Percentiles rank a stretch among this genome's conserved stretches.
Conservation (phyloP, 2,329 filamentous ascomycete genomes). For the Annulohypoxylon truncatum region DNA sequence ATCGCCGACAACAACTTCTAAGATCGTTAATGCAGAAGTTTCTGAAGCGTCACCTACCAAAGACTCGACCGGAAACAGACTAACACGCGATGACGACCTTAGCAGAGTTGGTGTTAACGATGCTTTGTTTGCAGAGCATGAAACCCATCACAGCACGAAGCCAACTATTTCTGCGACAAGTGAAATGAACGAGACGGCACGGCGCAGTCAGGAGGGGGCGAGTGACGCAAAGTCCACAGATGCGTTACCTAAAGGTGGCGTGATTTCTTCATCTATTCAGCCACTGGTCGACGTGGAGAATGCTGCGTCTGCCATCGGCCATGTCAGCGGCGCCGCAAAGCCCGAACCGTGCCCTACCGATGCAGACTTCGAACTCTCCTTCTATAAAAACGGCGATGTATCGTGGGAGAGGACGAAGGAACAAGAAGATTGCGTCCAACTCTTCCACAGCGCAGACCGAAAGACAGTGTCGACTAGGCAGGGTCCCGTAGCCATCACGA, state of each 20-base stretch:
- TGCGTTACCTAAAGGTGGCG: not conserved
- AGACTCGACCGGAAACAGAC: not conserved
- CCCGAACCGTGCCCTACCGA: not conserved
- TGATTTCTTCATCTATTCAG: not conserved
- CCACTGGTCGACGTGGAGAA: not conserved
- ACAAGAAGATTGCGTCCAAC: constrained; percentile 27
- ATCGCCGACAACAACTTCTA: not conserved
- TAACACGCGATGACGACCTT: no score
- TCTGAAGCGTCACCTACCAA: not conserved
- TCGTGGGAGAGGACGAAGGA: constrained; percentile 37
- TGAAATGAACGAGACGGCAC: not conserved
- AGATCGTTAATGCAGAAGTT: not conserved
- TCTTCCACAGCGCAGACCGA: constrained; percentile 38
- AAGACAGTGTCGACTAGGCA: constrained; percentile 24
- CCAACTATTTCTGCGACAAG: not conserved
- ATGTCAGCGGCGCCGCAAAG: not conserved
- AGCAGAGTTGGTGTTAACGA: not conserved
- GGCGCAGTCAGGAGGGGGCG: not conserved
- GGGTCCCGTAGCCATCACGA: constrained; percentile 24
- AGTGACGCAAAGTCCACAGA: not conserved
- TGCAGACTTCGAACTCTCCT: constrained; percentile 41
- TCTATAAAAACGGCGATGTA: constrained; percentile 30
- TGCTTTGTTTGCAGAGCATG: not conserved
- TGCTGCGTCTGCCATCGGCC: not conserved
- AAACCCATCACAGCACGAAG: not conserved